These are phyloP conservation scores for Cardamine resedifolia DNA, from an alignment of 345 rosid genomes.

Conservation along the genomic window DNA sequence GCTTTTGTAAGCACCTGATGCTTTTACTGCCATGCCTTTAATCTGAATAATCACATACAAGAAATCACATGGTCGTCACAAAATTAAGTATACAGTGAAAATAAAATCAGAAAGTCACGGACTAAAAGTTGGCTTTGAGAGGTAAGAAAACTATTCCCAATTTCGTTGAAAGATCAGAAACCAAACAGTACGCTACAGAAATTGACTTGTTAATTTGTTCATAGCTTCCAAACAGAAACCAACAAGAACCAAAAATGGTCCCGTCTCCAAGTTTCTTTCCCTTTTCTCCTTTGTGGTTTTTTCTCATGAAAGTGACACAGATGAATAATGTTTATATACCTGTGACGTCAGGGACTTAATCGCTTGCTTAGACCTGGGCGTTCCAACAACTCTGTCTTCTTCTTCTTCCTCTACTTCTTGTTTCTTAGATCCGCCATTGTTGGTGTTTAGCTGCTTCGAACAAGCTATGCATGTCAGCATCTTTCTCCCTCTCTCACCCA, in stretches of 20 bases:
- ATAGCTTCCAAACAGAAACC: constrained; percentile 20
- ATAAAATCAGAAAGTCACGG: constrained; percentile 10
- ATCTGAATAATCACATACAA: constrained; percentile 44
- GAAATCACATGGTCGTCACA: background rate
- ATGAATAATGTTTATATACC: constrained; percentile 40
- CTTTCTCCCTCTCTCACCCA: constrained; percentile 23
- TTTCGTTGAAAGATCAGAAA: constrained; percentile 7
- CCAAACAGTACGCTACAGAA: constrained; percentile 1
- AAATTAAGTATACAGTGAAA: constrained; percentile 1
- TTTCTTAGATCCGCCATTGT: constrained; percentile 56
- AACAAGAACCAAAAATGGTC: constrained; percentile 24
- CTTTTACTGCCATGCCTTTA: constrained; percentile 88
- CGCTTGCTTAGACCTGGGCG: constrained; percentile 75
- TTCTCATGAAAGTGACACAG: constrained; percentile 19
- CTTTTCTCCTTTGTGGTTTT: constrained; percentile 24
- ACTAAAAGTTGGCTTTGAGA: background rate
- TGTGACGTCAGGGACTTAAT: constrained; percentile 72
- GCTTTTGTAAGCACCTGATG: constrained; percentile 81
- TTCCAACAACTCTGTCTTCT: constrained; percentile 52
- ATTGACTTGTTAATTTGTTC: background rate
- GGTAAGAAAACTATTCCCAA: background rate
- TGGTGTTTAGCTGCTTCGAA: constrained; percentile 59
- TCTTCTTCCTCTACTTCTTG: constrained; percentile 48
- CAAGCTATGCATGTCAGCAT: constrained; percentile 92
- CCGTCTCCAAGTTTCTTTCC: background rate